Evolutionary conservation across 148 eudicot species (phyloP).

Genomic region (Polygonum aviculare): DNA sequence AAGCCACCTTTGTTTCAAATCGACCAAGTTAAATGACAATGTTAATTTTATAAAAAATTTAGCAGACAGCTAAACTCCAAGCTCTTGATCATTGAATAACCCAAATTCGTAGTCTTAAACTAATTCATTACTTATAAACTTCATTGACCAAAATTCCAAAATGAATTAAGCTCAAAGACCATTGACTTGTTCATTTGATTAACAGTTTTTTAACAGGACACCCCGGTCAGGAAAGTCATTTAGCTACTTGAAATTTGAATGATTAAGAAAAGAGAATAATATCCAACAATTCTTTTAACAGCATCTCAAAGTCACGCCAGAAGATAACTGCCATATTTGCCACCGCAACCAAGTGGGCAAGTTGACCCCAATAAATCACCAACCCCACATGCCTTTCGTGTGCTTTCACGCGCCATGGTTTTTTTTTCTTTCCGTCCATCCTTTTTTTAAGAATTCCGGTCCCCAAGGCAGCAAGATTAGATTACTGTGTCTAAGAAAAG

Average conservation of each 20-base stretch:
- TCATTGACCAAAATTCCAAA: not conserved
- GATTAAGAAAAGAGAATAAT: not conserved
- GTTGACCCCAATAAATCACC: not conserved
- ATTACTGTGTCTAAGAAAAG: not conserved
- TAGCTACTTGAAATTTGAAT: not conserved
- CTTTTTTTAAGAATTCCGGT: not conserved
- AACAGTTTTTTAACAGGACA: not conserved
- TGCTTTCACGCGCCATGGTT: not conserved
- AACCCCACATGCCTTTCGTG: not conserved
- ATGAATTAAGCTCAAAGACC: not conserved
- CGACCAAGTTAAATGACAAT: no score
- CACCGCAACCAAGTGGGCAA: not conserved
- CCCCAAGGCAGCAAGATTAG: not conserved
- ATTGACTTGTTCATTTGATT: not conserved
- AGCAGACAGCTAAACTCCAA: not conserved
- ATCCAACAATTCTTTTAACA: not conserved
- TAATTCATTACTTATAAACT: not conserved
- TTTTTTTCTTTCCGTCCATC: not conserved
- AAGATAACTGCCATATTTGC: not conserved
- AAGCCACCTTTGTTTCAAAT: no score
- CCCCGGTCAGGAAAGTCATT: not conserved
- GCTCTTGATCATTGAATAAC: not conserved
- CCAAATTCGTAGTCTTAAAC: not conserved
- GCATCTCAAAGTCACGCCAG: not conserved
- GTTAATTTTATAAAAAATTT: no score